Conservation (phyloP, 495 filamentous ascomycete species). For the Parachaetomium inaequale region DNA sequence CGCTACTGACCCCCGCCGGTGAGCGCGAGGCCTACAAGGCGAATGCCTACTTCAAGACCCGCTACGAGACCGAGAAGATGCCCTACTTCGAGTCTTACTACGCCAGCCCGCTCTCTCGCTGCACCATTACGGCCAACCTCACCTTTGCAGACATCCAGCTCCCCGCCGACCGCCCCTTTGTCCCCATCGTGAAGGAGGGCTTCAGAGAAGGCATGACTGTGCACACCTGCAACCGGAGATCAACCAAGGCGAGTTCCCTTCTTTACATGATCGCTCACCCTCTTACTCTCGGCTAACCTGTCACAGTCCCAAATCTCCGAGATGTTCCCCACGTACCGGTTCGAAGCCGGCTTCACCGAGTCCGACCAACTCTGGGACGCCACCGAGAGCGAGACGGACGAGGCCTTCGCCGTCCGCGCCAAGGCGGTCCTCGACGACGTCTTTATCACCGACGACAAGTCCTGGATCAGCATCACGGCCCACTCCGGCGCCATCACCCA, state of each 20-base stretch:
- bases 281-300: no score
- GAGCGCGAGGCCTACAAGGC: background rate
- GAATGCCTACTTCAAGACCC: background rate
- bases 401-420: background rate
- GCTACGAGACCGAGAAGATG: no score
- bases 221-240: background rate
- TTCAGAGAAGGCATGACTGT: background rate
- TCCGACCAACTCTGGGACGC: background rate
- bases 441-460: background rate
- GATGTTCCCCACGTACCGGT: no score
- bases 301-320: no score
- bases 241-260: background rate
- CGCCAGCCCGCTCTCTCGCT: background rate
- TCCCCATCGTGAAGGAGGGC: background rate
- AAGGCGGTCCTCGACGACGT: slow-evolving; percentile 2
- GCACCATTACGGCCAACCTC: background rate
- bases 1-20: background rate
- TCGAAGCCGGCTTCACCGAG: slow-evolving; percentile 1
- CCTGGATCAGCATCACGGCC: background rate
- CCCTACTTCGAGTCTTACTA: no score
- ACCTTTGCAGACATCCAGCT: no score
- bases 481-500: background rate
- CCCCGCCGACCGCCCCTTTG: background rate
- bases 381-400: background rate
- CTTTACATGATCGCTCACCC: no score